Conservation (phyloP, 495 filamentous ascomycete genomes). For the Penicillium malachiteum region DNA sequence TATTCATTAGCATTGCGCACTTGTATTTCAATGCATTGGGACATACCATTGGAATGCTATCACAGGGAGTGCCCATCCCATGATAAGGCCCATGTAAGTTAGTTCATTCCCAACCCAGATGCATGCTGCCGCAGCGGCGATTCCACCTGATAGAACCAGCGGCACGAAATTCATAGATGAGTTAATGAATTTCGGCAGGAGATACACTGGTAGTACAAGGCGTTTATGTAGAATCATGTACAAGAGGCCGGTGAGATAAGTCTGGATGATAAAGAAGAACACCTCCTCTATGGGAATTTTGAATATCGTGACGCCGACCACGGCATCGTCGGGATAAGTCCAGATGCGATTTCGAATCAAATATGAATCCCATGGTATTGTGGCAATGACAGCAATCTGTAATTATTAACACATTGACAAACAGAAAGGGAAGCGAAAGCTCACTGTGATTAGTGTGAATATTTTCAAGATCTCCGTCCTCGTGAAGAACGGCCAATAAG, state of each 20-base stretch:
- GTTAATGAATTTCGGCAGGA: constrained; percentile 27
- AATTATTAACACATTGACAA: neutral
- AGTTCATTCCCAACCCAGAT: neutral
- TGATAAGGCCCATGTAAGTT: constrained; percentile 65
- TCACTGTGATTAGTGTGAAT: constrained; percentile 48
- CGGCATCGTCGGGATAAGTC: constrained; percentile 62
- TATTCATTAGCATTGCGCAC: neutral
- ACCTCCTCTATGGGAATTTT: constrained; percentile 64
- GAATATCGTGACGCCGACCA: constrained; percentile 59
- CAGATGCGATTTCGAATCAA: constrained; percentile 61
- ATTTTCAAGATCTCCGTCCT: constrained; percentile 58
- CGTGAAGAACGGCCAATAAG: constrained; percentile 58
- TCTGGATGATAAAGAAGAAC: constrained; percentile 74
- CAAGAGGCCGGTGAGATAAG: constrained; percentile 64
- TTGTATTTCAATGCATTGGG: neutral
- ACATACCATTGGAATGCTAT: constrained; percentile 56
- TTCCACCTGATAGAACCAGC: neutral
- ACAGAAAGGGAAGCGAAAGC: neutral
- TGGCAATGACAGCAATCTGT: constrained; percentile 57
- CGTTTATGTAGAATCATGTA: constrained; percentile 64
- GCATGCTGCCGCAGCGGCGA: neutral
- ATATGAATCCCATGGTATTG: constrained; percentile 71
- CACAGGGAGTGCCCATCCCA: constrained; percentile 64
- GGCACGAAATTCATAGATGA: neutral
- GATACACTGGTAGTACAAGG: constrained; percentile 55